Base-by-base conservation (phyloP, 2,329 filamentous ascomycete genomes). In the Fusarium protoensiforme region DNA sequence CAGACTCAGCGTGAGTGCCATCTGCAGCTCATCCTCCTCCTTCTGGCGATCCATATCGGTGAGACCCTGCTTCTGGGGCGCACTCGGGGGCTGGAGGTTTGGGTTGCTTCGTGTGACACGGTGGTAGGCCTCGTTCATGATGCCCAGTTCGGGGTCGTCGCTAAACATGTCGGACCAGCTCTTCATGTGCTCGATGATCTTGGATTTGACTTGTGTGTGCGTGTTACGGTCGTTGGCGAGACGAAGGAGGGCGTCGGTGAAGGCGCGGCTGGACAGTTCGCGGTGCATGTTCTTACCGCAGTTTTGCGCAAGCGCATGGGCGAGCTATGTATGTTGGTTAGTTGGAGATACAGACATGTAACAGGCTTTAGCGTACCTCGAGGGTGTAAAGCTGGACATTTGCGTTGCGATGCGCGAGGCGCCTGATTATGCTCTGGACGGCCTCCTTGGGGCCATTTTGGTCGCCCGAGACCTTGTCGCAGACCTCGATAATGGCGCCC, bases 121-220 rank as follows among this genome's bases (percentile, higher is more conserved):
- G 85, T 92, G 92, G 83, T 96, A 98, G 67, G 96, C 95, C 80
- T 97, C 94, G 81, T 95, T 93, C 96, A 99, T 99, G 81, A 99
- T 97, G 20, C 96, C 96, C 69, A 99, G 89, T 80, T 98, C 96
- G 13, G 95, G 90, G 80, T 98, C 94, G 69, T 89, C 92, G 78
- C 90, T 90, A 81, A 98, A 98, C 94, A 98, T 97, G 78, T 96
- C 94, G 65, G 93, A 92, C 96, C 96, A 99, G 74, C 96, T 94
- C 81, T 93, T 92, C 94, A 98, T 98, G 75, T 95, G 92, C 86
- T 98, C 96, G 67, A 98, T 84, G 74, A 99, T 98, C 89, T 98
- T 98, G 73, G 94, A 91, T 85, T 98, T 98, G 81, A 99, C 96
- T 83, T 98, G 94, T 80, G 93, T 92, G 83, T 98, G 96, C 61